A percentile compares a stretch with the other conserved stretches of the same genome.
These are phyloP conservation scores for Cyberlindnera nakhonratchasimensis DNA, from an alignment of 805 yeast species.

Conservation along the genomic window DNA sequence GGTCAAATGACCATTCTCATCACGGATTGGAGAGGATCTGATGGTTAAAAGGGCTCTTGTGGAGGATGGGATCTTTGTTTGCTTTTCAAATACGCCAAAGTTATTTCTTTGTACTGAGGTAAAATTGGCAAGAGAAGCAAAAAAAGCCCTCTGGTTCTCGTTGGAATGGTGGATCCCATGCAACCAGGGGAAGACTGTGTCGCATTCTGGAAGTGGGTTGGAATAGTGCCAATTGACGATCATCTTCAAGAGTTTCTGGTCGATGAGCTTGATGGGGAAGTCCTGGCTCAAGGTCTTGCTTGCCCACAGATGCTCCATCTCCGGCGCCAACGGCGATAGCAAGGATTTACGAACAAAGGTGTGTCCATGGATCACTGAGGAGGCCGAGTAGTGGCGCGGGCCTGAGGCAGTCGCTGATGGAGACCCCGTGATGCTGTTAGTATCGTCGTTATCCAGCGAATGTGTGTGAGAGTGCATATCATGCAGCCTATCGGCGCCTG, in stretches of 20 bases:
- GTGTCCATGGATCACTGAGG: conserved; percentile 8
- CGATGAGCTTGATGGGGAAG: conserved; percentile 23
- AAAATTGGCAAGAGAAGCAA: conserved; percentile 21
- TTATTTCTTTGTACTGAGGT: conserved; percentile 24
- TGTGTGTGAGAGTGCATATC: neutral
- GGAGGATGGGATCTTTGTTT: conserved; percentile 20
- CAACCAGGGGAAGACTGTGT: conserved; percentile 81
- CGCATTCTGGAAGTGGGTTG: conserved; percentile 60
- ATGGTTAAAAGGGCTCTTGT: conserved; percentile 26
- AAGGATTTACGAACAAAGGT: conserved; percentile 10
- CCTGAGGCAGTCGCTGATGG: conserved; percentile 4
- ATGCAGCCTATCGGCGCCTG: conserved; percentile 2
- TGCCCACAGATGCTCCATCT: conserved; percentile 22
- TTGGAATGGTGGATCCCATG: conserved; percentile 51
- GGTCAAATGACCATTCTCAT: conserved; percentile 15
- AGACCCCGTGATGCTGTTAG: conserved; percentile 7
- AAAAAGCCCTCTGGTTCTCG: conserved; percentile 25
- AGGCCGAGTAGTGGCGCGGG: conserved; percentile 16
- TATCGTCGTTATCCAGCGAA: conserved; percentile 1
- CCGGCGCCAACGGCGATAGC: conserved; percentile 19
- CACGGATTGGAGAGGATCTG: conserved; percentile 29
- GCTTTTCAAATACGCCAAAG: conserved; percentile 20
- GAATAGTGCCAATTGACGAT: conserved; percentile 24
- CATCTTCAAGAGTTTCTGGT: conserved; percentile 18
- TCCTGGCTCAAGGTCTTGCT: conserved; percentile 14